Percentiles rank a stretch among this genome's conserved stretches.
Conservation (phyloP, 768 basidiomycete species). For the Peribolospora baueri region DNA sequence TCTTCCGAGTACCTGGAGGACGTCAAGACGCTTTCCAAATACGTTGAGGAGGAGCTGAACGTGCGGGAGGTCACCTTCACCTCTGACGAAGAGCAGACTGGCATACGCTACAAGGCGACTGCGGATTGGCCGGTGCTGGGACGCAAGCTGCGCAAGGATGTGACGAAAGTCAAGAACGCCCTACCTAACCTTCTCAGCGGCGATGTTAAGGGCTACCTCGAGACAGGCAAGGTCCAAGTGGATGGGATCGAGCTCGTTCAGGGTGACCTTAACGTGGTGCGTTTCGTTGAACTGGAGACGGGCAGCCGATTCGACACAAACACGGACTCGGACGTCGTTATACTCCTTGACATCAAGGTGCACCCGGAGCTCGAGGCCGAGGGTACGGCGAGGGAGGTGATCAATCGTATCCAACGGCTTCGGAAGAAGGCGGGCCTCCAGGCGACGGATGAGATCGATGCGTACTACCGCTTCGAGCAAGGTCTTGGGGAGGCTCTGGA, state of each 20-base stretch:
- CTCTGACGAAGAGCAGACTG: constrained; percentile 59
- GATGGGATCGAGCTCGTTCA: constrained; percentile 69
- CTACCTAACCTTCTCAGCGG: constrained; percentile 61
- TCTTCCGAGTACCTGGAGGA: constrained; percentile 62
- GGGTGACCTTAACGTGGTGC: constrained; percentile 77
- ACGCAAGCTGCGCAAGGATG: constrained; percentile 73
- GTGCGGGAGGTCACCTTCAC: constrained; percentile 73
- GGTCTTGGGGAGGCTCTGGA: constrained; percentile 38
- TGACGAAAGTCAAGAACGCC: constrained; percentile 65
- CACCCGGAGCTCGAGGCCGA: constrained; percentile 68
- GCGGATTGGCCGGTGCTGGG: constrained; percentile 94
- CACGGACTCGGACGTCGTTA: constrained; percentile 82
- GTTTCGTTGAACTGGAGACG: constrained; percentile 51
- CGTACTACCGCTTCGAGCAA: constrained; percentile 59
- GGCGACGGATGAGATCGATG: constrained; percentile 75
- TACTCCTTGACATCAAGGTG: constrained; percentile 68
- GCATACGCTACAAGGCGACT: constrained; percentile 67
- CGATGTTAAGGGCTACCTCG: constrained; percentile 49
- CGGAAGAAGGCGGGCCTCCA: constrained; percentile 88
- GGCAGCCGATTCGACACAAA: constrained; percentile 45
- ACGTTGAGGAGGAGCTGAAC: constrained; percentile 86
- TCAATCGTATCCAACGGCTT: constrained; percentile 79
- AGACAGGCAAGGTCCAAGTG: constrained; percentile 51
- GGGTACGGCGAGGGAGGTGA: constrained; percentile 69
- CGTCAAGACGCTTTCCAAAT: constrained; percentile 54